phyloP scores from a whole-genome alignment of 192 early-diverging fungal genomes.

The Allomyces macrogynus region DNA sequence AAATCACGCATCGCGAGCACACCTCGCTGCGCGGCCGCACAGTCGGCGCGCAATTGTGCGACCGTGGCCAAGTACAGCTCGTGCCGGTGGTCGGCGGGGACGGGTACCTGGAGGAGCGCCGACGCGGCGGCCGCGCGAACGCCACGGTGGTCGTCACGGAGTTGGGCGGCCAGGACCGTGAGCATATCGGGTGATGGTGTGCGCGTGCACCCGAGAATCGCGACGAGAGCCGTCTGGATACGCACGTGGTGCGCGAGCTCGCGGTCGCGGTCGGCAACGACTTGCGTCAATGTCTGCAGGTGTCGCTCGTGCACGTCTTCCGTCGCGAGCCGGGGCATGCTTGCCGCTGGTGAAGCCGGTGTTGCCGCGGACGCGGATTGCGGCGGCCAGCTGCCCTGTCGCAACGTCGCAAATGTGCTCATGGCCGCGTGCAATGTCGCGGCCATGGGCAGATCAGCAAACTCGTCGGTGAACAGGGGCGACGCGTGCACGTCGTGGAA shows the following conservation, averaged over 20 bases:
- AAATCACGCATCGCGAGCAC: no score
- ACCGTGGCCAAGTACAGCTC: not conserved
- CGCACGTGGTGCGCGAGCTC: not conserved
- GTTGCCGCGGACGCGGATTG: no score
- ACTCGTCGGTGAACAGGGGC: not conserved
- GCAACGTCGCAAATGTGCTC: no score
- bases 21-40: no score
- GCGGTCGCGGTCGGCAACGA: not conserved
- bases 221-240: not conserved
- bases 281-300: no score
- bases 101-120: not conserved
- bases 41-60: not conserved
- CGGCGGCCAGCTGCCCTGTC: no score
- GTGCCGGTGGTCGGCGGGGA: not conserved
- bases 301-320: no score
- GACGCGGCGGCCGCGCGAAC: not conserved
- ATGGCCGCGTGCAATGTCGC: no score
- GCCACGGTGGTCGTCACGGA: not conserved
- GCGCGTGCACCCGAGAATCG: not conserved
- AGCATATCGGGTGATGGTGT: no score
- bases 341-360: no score
- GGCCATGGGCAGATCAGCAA: not conserved
- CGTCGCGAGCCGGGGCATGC: no score
- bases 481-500: not conserved
- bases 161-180: not conserved